A percentile compares a stretch with the other conserved stretches of the same genome.
Evolutionary conservation across 2,329 filamentous ascomycete genomes (phyloP).

Genomic region (Trichoderma citrinoviride): DNA sequence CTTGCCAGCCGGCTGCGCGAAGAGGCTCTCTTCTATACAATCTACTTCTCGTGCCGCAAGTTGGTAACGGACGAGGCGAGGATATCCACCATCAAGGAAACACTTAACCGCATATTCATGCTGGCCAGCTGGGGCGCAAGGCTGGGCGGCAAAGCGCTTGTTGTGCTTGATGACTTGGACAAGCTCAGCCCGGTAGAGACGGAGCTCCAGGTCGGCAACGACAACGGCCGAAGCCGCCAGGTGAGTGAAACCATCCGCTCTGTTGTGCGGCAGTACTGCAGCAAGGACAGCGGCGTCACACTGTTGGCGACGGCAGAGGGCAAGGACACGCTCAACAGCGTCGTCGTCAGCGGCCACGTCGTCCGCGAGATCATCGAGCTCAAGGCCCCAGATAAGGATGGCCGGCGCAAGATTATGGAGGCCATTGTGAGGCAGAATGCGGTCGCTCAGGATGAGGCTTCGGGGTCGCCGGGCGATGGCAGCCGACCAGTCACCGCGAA

Average conservation of each 20-base stretch:
- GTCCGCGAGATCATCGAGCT: constrained; percentile 87
- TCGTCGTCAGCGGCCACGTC: constrained; percentile 87
- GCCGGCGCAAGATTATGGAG: constrained; percentile 78
- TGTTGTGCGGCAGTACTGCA: constrained; percentile 81
- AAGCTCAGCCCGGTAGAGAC: constrained; percentile 91
- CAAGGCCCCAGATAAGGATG: constrained; percentile 90
- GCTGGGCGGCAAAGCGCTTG: constrained; percentile 76
- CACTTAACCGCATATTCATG: constrained; percentile 78
- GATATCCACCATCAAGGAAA: constrained; percentile 88
- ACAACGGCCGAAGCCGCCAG: constrained; percentile 89
- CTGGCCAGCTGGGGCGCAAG: constrained; percentile 87
- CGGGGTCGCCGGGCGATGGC: constrained; percentile 40
- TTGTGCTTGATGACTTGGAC: constrained; percentile 91
- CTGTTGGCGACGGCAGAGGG: constrained; percentile 86
- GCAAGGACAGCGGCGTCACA: constrained; percentile 74
- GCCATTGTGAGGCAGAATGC: constrained; percentile 64
- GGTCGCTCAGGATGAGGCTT: constrained; percentile 37
- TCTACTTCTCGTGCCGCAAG: constrained; percentile 83
- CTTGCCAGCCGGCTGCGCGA: constrained; percentile 70
- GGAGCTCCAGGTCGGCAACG: constrained; percentile 87
- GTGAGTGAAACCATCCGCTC: constrained; percentile 85
- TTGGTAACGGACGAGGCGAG: constrained; percentile 88
- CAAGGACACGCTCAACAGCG: constrained; percentile 88
- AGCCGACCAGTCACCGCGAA: constrained; percentile 59
- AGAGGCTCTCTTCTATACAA: constrained; percentile 74